Percentiles rank a stretch among this genome's conserved stretches.
These are phyloP conservation scores for Wallacemonas rigidus DNA, from an alignment of 208 protist species.

Conservation along the genomic window DNA sequence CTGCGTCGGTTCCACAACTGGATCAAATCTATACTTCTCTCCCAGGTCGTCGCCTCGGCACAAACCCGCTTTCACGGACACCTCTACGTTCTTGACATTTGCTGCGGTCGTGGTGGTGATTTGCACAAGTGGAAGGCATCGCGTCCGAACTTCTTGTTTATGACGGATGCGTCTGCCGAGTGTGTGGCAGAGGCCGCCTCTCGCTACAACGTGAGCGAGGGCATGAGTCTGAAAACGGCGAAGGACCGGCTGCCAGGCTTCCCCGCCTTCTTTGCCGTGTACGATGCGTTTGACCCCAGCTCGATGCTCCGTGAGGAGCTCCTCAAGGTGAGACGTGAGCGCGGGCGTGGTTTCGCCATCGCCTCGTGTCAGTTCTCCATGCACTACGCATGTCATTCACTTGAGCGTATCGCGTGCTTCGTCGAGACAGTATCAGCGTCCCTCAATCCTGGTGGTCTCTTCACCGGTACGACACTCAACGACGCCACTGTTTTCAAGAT, in stretches of 20 bases:
- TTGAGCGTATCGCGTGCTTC: constrained; percentile 45
- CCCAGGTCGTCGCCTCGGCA: background rate
- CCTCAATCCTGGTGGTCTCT: constrained; percentile 53
- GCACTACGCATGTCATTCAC: constrained; percentile 70
- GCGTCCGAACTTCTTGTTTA: constrained; percentile 53
- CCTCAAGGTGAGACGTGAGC: constrained; percentile 3
- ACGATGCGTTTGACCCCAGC: constrained; percentile 62
- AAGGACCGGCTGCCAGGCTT: constrained; percentile 31
- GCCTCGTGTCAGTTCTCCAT: constrained; percentile 86
- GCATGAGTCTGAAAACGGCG: constrained; percentile 60
- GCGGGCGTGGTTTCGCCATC: constrained; percentile 40
- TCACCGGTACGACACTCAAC: constrained; percentile 76
- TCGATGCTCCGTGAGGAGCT: constrained; percentile 32
- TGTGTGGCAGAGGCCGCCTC: constrained; percentile 73
- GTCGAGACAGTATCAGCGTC: constrained; percentile 41
- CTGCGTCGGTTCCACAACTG: constrained; percentile 80
- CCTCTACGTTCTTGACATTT: constrained; percentile 59
- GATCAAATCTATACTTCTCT: constrained; percentile 53
- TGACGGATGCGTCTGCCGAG: constrained; percentile 69
- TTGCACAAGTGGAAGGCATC: constrained; percentile 76
- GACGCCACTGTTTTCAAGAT: constrained; percentile 49
- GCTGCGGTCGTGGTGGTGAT: constrained; percentile 77
- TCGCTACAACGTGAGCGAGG: constrained; percentile 65
- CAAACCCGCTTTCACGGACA: background rate
- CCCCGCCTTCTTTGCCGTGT: constrained; percentile 59